These are phyloP conservation scores for Pseudogymnoascus sp. DNA, from an alignment of 2,329 filamentous ascomycete species.

Conservation along the genomic window DNA sequence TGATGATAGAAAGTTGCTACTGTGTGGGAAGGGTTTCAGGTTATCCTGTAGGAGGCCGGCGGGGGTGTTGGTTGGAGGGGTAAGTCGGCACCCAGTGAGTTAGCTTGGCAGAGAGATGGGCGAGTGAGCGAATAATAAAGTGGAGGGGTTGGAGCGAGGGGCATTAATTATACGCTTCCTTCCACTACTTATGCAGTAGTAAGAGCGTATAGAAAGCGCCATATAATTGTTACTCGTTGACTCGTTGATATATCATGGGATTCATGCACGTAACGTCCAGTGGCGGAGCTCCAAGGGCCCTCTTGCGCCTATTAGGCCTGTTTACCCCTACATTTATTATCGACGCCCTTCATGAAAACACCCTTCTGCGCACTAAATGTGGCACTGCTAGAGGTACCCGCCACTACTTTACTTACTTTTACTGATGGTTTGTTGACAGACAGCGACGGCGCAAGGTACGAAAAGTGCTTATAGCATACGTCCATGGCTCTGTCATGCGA, in stretches of 20 bases:
- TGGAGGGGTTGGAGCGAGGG: slow-evolving; percentile 5
- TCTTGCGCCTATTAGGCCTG: not conserved
- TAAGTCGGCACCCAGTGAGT: not conserved
- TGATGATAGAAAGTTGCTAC: not conserved
- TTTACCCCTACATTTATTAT: not conserved
- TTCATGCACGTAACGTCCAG: not conserved
- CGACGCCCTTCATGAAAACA: not conserved
- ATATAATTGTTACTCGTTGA: slow-evolving; percentile 7
- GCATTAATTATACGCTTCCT: not conserved
- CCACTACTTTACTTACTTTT: not conserved
- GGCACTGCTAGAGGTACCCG: slow-evolving; percentile 2
- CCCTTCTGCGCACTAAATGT: not conserved
- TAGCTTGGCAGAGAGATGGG: not conserved
- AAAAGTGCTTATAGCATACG: not conserved
- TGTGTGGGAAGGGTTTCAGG: slow-evolving; percentile 3
- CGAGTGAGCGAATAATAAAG: slow-evolving; percentile 1
- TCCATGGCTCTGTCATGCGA: not conserved
- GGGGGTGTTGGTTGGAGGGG: slow-evolving; percentile 5
- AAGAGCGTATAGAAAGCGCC: not conserved
- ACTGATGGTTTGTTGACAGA: not conserved
- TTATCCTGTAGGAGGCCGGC: not conserved
- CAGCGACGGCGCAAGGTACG: not conserved
- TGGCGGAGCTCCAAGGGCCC: not conserved
- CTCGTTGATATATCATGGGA: not conserved
- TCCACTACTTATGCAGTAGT: not conserved